Conservation (phyloP, 2,329 filamentous ascomycete genomes). For the Pseudogymnoascus sp. region DNA sequence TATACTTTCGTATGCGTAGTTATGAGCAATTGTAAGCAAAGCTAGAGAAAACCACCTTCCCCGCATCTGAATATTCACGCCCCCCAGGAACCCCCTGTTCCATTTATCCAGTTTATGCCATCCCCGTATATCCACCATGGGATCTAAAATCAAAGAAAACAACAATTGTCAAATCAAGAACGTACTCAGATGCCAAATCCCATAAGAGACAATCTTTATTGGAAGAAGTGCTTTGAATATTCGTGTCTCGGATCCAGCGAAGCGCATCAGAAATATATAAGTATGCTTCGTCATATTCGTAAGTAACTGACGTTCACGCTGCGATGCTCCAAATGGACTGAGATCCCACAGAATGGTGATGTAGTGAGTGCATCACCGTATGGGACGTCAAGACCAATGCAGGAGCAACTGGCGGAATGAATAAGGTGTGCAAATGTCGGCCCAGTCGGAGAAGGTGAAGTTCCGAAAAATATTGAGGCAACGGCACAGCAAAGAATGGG, state of each 20-base stretch:
- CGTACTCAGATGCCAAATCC: background rate
- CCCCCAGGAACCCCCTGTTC: background rate
- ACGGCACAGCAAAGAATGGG: background rate
- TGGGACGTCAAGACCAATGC: background rate
- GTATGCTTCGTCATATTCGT: background rate
- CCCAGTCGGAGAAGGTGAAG: background rate
- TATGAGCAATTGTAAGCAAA: background rate
- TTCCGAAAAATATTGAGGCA: background rate
- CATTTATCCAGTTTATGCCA: background rate
- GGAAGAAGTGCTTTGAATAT: background rate
- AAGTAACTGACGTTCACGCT: background rate
- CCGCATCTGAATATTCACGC: background rate
- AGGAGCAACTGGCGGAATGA: background rate
- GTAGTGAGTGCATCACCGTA: background rate
- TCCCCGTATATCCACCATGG: background rate
- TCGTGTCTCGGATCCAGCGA: background rate
- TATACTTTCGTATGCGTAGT: background rate
- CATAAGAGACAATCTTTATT: background rate
- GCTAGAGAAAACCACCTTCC: background rate
- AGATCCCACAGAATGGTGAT: background rate
- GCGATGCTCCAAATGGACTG: background rate
- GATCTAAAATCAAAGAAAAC: background rate
- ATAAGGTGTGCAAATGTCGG: background rate
- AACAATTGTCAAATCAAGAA: background rate
- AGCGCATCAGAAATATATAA: background rate